A percentile compares a stretch with the other conserved stretches of the same genome.
These are phyloP conservation scores for Phytophthora uliginosa DNA, from an alignment of 352 stramenopile genomes.

Conservation along the genomic window DNA sequence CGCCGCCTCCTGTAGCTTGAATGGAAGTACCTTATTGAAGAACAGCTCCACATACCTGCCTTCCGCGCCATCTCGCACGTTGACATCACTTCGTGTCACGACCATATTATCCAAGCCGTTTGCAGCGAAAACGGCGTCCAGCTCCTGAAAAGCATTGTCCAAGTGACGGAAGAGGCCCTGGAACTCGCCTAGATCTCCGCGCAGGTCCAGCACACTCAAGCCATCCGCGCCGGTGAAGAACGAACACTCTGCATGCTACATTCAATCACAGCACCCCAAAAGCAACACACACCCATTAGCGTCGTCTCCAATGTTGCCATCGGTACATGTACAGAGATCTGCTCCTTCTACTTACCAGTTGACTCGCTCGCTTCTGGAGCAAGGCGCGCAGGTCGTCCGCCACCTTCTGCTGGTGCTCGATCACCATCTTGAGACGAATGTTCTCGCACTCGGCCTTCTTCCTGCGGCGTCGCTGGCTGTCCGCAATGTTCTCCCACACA, in stretches of 20 bases:
- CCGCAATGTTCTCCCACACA: conserved; percentile 36
- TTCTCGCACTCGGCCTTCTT: conserved; percentile 51
- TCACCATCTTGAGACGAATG: conserved; percentile 45
- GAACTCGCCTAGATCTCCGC: conserved; percentile 33
- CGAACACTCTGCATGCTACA: conserved; percentile 17
- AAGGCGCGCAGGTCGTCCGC: conserved; percentile 19
- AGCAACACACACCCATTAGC: neutral
- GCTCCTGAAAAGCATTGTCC: conserved; percentile 34
- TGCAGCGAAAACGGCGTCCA: conserved; percentile 34
- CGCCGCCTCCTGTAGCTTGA: conserved; percentile 40
- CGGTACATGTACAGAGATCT: neutral
- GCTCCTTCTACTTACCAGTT: conserved; percentile 9
- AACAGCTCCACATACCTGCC: conserved; percentile 48
- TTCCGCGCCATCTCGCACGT: conserved; percentile 33
- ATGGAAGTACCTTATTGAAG: conserved; percentile 52
- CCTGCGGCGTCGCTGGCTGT: conserved; percentile 39
- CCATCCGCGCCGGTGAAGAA: conserved; percentile 23
- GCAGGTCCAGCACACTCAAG: conserved; percentile 19
- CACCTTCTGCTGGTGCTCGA: conserved; percentile 43
- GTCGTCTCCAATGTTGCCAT: neutral
- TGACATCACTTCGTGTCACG: conserved; percentile 35
- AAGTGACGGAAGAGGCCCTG: conserved; percentile 33
- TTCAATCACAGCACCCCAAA: neutral
- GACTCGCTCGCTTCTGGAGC: conserved; percentile 31
- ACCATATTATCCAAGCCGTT: conserved; percentile 38